A percentile compares a stretch with the other conserved stretches of the same genome.
These are phyloP conservation scores for Plasmodium gallinaceum DNA, from an alignment of 169 alveolate genomes.

Conservation along the genomic window DNA sequence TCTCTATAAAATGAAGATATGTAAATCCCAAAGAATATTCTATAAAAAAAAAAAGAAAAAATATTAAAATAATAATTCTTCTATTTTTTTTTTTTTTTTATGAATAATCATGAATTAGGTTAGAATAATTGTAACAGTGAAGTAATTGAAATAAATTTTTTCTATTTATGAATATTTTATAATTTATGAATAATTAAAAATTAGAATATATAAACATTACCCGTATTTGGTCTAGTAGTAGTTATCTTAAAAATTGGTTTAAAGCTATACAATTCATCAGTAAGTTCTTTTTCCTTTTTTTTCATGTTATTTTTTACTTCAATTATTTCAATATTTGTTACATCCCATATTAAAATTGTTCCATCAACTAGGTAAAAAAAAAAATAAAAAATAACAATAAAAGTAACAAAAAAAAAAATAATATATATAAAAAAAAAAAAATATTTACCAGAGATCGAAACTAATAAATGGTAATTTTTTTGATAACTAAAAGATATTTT, in stretches of 20 bases:
- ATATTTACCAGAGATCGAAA: conserved; percentile 40
- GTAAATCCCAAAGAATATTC: conserved; percentile 72
- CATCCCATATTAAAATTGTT: conserved; percentile 66
- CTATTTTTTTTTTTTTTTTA: background rate
- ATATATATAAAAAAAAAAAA: conserved; percentile 13
- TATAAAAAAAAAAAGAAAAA: conserved; percentile 3
- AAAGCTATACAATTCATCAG: conserved; percentile 60
- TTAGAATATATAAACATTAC: background rate
- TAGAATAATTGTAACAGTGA: background rate
- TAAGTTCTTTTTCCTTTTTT: conserved; percentile 54
- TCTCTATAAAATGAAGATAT: conserved; percentile 65
- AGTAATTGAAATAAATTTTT: background rate
- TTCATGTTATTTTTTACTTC: conserved; percentile 35
- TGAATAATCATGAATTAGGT: background rate
- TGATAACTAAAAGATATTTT: conserved; percentile 57
- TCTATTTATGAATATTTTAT: background rate
- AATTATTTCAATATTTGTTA: conserved; percentile 59
- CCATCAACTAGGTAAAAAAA: conserved; percentile 50
- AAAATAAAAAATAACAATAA: background rate
- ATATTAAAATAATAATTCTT: background rate
- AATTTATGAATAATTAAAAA: too few species aligned
- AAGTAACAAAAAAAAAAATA: background rate
- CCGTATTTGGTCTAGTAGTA: conserved; percentile 70
- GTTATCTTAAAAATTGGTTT: conserved; percentile 67
- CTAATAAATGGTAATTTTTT: conserved; percentile 48